These are phyloP conservation scores for Biscutella auriculata DNA, from an alignment of 441 rosid genomes.

Conservation along the genomic window DNA sequence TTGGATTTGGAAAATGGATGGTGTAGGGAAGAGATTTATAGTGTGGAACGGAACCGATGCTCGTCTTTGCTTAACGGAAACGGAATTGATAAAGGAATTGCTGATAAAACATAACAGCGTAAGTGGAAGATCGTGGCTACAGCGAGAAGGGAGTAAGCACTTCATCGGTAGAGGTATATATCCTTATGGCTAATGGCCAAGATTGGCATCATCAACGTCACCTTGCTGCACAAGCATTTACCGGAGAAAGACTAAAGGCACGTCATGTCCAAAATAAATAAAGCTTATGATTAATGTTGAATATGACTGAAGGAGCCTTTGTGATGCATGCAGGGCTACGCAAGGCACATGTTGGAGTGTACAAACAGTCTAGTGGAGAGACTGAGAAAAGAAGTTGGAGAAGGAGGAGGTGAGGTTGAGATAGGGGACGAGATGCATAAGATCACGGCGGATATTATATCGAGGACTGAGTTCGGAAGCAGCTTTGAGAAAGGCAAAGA, in stretches of 20 bases:
- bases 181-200: constrained; percentile 83
- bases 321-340: constrained; percentile 44
- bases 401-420: constrained; percentile 60
- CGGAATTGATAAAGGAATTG: constrained; percentile 66
- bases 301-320: not conserved
- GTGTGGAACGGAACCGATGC: constrained; percentile 91
- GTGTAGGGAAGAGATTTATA: constrained; percentile 67
- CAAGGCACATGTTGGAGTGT: constrained; percentile 75
- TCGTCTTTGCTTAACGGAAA: constrained; percentile 67
- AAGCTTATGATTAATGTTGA: not conserved
- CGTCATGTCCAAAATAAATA: not conserved
- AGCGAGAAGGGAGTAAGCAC: constrained; percentile 74
- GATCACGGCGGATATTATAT: constrained; percentile 75
- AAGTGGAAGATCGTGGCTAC: constrained; percentile 87
- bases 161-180: constrained; percentile 71
- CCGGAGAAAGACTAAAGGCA: constrained; percentile 73
- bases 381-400: constrained; percentile 33
- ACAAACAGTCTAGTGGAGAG: constrained; percentile 47
- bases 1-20: not conserved
- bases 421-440: constrained; percentile 71
- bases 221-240: constrained; percentile 75
- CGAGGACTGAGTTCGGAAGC: constrained; percentile 68
- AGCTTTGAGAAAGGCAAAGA: constrained; percentile 79
- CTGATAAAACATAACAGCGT: constrained; percentile 51
- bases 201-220: constrained; percentile 84